These are phyloP conservation scores for Saccharum hybrid DNA, from an alignment of 202 grass and related monocot species.

Conservation along the genomic window DNA sequence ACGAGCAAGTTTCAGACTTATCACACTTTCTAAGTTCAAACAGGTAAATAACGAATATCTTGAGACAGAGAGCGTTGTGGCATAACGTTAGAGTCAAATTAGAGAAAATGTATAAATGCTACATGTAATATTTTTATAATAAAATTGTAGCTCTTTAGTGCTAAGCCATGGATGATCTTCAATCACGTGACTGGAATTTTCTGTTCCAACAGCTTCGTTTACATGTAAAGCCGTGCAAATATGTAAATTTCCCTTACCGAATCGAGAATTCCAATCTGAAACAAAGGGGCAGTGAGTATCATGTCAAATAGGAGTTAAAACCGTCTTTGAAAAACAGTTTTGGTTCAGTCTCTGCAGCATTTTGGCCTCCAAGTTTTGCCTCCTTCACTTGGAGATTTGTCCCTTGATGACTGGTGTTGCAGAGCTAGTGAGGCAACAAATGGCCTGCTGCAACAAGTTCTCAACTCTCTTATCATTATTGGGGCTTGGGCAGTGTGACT, in stretches of 20 bases:
- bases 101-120: constrained; percentile 17
- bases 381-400: background rate
- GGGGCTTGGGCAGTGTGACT: background rate
- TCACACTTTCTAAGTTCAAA: background rate
- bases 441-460: background rate
- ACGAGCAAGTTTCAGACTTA: background rate
- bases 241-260: background rate
- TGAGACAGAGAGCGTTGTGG: background rate
- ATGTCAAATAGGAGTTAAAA: constrained; percentile 23
- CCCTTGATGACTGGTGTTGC: background rate
- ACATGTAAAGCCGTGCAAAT: constrained; percentile 16
- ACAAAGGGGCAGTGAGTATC: background rate
- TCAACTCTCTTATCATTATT: background rate
- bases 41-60: constrained; percentile 38
- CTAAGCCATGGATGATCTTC: background rate
- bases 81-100: background rate
- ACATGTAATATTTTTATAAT: background rate
- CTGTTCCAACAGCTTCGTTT: background rate
- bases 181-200: background rate
- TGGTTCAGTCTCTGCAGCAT: background rate
- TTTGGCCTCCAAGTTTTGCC: background rate
- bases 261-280: background rate
- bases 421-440: background rate
- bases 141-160: constrained; percentile 15
- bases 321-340: background rate